These are phyloP conservation scores for Domatiomyces globalis DNA, from an alignment of 2,329 filamentous ascomycete species.

Conservation along the genomic window DNA sequence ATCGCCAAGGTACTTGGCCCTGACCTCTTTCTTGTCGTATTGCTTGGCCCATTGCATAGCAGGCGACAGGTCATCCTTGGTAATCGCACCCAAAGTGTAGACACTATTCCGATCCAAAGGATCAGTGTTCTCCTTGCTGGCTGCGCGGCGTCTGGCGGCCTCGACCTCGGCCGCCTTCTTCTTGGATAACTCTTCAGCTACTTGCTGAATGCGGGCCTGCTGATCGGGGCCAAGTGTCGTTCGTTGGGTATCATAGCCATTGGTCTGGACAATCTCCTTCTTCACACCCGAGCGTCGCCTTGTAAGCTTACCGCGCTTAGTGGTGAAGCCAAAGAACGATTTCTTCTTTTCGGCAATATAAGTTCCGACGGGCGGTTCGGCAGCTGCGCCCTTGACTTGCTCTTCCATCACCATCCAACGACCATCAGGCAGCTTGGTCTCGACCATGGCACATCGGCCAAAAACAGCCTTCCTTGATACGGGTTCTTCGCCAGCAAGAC, in stretches of 20 bases:
- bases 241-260: slow-evolving; percentile 51
- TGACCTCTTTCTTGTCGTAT: slow-evolving; percentile 79
- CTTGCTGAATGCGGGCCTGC: slow-evolving; percentile 82
- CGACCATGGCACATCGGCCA: slow-evolving; percentile 79
- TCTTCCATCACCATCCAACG: slow-evolving; percentile 94
- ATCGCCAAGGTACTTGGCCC: slow-evolving; percentile 72
- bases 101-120: slow-evolving; percentile 73
- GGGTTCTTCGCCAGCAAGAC: slow-evolving; percentile 81
- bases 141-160: slow-evolving; percentile 42
- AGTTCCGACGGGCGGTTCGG: slow-evolving; percentile 67
- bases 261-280: slow-evolving; percentile 38
- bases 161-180: slow-evolving; percentile 46
- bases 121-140: slow-evolving; percentile 34
- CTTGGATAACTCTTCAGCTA: slow-evolving; percentile 68
- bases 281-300: slow-evolving; percentile 60
- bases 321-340: slow-evolving; percentile 68
- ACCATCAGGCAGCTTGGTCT: slow-evolving; percentile 67
- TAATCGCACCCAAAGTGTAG: slow-evolving; percentile 70
- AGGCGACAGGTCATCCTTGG: slow-evolving; percentile 74
- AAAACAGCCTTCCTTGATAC: slow-evolving; percentile 78
- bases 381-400: slow-evolving; percentile 81
- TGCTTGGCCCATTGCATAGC: slow-evolving; percentile 95
- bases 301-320: slow-evolving; percentile 53
- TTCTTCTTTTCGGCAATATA: slow-evolving; percentile 98
- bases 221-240: slow-evolving; percentile 79